phyloP scores from a whole-genome alignment of 176 grass and related monocot species.

The Puccinellia tenuiflora region DNA sequence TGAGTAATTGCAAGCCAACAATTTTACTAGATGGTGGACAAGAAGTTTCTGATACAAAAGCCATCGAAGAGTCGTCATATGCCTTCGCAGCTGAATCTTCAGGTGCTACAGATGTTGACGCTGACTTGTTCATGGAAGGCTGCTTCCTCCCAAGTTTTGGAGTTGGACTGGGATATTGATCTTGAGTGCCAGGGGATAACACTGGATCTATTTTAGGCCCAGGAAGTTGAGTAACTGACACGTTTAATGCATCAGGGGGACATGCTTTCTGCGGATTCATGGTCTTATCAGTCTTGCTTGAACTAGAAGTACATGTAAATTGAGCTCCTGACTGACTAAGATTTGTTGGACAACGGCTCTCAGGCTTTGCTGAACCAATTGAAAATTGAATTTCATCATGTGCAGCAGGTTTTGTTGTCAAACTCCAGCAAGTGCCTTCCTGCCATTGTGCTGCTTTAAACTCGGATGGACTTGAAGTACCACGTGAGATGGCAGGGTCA shows the following conservation, averaged over 20 bases:
- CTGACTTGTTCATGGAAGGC: conserved; percentile 10
- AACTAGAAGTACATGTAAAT: conserved; percentile 21
- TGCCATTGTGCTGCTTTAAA: conserved; percentile 8
- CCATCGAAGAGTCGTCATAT: conserved; percentile 21
- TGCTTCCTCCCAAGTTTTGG: conserved; percentile 37
- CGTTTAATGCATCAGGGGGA: conserved; percentile 18
- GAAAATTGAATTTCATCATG: conserved; percentile 27
- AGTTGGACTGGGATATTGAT: conserved; percentile 51
- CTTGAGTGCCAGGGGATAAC: conserved; percentile 19
- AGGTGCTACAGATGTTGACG: conserved; percentile 32
- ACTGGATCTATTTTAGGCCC: background rate
- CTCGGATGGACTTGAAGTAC: conserved; percentile 19
- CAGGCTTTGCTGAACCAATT: conserved; percentile 27
- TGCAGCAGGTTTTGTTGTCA: conserved; percentile 2
- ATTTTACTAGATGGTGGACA: conserved; percentile 30
- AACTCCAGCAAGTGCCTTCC: conserved; percentile 13
- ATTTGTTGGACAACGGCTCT: conserved; percentile 25
- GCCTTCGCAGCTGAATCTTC: conserved; percentile 34
- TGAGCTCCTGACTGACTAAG: conserved; percentile 20
- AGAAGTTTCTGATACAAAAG: conserved; percentile 38
- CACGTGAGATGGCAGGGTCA: conserved; percentile 8
- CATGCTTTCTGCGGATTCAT: conserved; percentile 25
- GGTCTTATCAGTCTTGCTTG: conserved; percentile 16
- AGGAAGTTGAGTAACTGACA: conserved; percentile 5
- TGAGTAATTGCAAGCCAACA: conserved; percentile 30